A percentile compares a stretch with the other conserved stretches of the same genome.
Conservation (phyloP, 768 basidiomycete species). For the Suillus subalutaceus region DNA sequence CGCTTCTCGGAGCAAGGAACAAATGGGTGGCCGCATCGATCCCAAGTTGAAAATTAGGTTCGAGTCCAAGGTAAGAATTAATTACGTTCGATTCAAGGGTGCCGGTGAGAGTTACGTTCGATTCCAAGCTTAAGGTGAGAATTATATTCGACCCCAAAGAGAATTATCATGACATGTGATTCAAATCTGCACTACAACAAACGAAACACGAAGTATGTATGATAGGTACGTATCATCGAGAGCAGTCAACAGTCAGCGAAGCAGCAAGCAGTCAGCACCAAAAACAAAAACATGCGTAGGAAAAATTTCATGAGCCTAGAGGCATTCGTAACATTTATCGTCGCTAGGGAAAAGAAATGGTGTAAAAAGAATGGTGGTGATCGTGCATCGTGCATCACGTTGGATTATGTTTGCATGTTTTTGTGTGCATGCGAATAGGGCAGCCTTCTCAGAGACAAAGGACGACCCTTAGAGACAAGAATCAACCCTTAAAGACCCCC, state of each 20-base stretch:
- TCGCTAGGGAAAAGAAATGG: slow-evolving; percentile 10
- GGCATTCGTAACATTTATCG: slow-evolving; percentile 9
- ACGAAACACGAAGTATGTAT: background rate
- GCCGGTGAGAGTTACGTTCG: background rate
- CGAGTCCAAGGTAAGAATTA: too few relatives aligned
- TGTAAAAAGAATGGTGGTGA: background rate
- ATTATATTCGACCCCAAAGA: background rate
- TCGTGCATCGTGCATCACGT: slow-evolving; percentile 1
- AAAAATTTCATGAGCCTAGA: slow-evolving; percentile 3
- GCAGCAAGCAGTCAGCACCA: background rate
- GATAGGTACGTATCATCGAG: background rate
- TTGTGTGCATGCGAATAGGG: background rate
- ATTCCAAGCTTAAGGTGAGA: background rate
- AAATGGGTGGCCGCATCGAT: background rate
- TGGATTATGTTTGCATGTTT: background rate
- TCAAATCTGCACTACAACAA: slow-evolving; percentile 6
- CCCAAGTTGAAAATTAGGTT: background rate
- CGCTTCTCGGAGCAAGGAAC: background rate
- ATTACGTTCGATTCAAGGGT: too few relatives aligned
- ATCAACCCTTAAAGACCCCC: background rate
- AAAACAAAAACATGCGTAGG: slow-evolving; percentile 1
- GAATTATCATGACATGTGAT: slow-evolving; percentile 5
- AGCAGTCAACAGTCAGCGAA: background rate
- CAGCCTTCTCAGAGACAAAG: background rate
- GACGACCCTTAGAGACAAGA: background rate